Evolutionary conservation across 2,329 filamentous ascomycete genomes (phyloP).

Genomic region (Blumeria hordei): DNA sequence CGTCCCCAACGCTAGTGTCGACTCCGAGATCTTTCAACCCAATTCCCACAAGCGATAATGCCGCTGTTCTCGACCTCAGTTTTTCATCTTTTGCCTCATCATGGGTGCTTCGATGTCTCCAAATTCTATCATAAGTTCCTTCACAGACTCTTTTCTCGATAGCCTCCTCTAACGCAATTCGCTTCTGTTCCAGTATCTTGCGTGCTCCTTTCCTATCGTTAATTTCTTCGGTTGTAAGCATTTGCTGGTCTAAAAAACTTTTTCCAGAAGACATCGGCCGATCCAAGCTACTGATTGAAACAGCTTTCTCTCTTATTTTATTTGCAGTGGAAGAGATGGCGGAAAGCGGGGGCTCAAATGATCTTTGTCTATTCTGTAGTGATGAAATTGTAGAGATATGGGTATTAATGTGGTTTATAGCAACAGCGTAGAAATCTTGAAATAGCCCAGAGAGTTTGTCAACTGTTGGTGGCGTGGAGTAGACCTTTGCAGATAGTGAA

Average conservation of each 20-base stretch:
- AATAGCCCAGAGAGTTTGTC: conserved; percentile 69
- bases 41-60: conserved; percentile 75
- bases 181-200: conserved; percentile 55
- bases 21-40: conserved; percentile 65
- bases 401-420: conserved; percentile 60
- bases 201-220: conserved; percentile 56
- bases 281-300: conserved; percentile 28
- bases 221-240: conserved; percentile 76
- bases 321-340: conserved; percentile 31
- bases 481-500: conserved; percentile 65
- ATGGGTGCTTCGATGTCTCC: conserved; percentile 72
- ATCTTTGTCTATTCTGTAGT: conserved; percentile 43
- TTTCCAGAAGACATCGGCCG: conserved; percentile 17
- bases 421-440: conserved; percentile 75
- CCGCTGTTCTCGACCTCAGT: conserved; percentile 77
- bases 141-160: conserved; percentile 73
- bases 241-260: conserved; percentile 39
- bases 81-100: conserved; percentile 93
- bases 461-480: conserved; percentile 60
- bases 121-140: conserved; percentile 67
- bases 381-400: conserved; percentile 64
- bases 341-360: conserved; percentile 28
- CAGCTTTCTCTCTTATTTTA: conserved; percentile 29
- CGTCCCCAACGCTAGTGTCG: conserved; percentile 34
- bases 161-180: conserved; percentile 59